These are phyloP conservation scores for Ophiosphaerella narmari DNA, from an alignment of 2,329 filamentous ascomycete species.

Conservation along the genomic window DNA sequence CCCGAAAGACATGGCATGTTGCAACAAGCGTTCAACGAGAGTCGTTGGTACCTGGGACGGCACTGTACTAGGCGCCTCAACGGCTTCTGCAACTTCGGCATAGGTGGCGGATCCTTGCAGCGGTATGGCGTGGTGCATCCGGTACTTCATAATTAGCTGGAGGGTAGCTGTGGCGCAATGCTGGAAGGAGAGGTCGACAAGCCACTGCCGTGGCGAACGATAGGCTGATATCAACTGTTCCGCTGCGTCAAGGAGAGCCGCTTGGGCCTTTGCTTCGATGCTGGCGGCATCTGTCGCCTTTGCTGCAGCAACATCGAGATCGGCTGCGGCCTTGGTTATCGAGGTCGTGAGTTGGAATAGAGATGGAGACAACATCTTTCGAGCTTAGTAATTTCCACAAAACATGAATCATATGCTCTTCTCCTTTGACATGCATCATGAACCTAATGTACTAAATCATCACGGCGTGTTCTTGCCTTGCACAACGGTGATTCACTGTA, in stretches of 20 bases:
- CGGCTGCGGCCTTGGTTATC: background rate
- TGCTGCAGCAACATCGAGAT: background rate
- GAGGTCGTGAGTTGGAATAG: background rate
- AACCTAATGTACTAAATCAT: background rate
- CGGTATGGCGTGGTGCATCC: conserved; percentile 1
- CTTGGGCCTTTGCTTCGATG: background rate
- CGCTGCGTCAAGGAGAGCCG: background rate
- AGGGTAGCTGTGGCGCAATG: conserved; percentile 2
- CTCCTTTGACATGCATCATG: background rate
- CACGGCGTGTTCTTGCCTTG: too few relatives aligned
- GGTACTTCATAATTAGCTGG: conserved; percentile 1
- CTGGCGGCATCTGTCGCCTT: background rate
- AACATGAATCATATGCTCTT: background rate
- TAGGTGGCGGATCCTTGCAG: background rate
- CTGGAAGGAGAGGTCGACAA: conserved; percentile 2
- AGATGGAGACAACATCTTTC: background rate
- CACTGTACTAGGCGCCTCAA: background rate
- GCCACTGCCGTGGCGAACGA: background rate
- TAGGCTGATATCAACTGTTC: background rate
- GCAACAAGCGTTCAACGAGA: conserved; percentile 1
- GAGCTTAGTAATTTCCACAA: background rate
- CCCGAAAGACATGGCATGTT: conserved; percentile 1
- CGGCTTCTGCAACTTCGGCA: background rate
- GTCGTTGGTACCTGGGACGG: background rate
- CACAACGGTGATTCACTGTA: too few relatives aligned